Conservation (phyloP, 345 rosid species). For the Gynandropsis gynandra region DNA sequence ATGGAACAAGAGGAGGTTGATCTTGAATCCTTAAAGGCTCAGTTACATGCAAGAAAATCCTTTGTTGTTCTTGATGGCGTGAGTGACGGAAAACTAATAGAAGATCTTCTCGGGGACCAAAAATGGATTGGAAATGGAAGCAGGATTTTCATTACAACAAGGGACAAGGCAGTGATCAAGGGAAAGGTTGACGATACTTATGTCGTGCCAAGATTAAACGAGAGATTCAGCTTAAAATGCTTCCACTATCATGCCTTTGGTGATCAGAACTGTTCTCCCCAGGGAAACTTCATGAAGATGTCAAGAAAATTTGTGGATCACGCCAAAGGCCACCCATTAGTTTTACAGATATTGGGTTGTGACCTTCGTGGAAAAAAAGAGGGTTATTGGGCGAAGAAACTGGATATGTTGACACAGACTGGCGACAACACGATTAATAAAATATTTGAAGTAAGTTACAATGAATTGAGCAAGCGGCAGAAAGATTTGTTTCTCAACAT, state of each 20-base stretch:
- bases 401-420: slow-evolving; percentile 12
- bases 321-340: slow-evolving; percentile 29
- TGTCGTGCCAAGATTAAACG: slow-evolving; percentile 3
- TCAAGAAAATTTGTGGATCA: slow-evolving; percentile 9
- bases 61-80: slow-evolving; percentile 14
- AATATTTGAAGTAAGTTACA: slow-evolving; percentile 23
- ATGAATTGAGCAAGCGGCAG: slow-evolving; percentile 18
- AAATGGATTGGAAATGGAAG: slow-evolving; percentile 11
- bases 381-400: slow-evolving; percentile 17
- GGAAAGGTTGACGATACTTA: slow-evolving; percentile 12
- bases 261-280: neutral
- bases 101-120: neutral
- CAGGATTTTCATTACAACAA: slow-evolving; percentile 8
- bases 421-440: slow-evolving; percentile 13
- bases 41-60: neutral
- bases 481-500: slow-evolving; percentile 33
- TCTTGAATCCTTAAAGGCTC: neutral
- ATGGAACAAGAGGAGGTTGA: neutral
- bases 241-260: slow-evolving; percentile 17
- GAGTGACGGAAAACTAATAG: neutral
- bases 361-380: slow-evolving; percentile 9
- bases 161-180: slow-evolving; percentile 7
- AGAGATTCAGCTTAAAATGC: slow-evolving; percentile 10
- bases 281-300: slow-evolving; percentile 8
- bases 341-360: slow-evolving; percentile 29